Evolutionary conservation across 2,329 filamentous ascomycete species (phyloP).

Genomic region (Didymella pinodella): DNA sequence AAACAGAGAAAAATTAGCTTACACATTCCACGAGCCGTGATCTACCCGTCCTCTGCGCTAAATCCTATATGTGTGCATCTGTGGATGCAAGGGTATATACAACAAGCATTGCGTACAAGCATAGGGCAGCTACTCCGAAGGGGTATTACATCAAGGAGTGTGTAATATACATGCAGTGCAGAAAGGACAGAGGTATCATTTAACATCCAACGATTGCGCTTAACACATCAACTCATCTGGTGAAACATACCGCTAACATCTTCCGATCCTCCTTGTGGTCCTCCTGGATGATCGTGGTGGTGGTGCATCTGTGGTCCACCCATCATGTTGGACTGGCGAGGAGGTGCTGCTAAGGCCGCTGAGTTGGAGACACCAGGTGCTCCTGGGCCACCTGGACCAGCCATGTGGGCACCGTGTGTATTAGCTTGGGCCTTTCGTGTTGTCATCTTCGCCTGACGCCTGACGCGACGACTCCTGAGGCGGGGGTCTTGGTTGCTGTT

Average conservation of each 20-base stretch:
- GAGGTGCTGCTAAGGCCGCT: conserved; percentile 66
- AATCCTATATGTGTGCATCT: conserved; percentile 37
- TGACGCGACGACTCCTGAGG: conserved; percentile 87
- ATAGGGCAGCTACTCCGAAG: conserved; percentile 49
- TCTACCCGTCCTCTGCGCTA: conserved; percentile 30
- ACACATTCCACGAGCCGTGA: conserved; percentile 40
- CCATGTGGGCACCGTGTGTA: conserved; percentile 70
- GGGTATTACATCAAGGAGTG: conserved; percentile 55
- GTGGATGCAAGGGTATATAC: conserved; percentile 29
- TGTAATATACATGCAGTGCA: conserved; percentile 54
- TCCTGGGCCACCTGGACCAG: conserved; percentile 67
- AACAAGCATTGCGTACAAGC: conserved; percentile 36
- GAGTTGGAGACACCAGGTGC: conserved; percentile 71
- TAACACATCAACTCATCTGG: conserved; percentile 77
- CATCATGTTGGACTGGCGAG: conserved; percentile 74
- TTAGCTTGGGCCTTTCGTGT: conserved; percentile 75
- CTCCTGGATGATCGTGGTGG: conserved; percentile 76
- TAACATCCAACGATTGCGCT: conserved; percentile 49
- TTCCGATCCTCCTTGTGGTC: conserved; percentile 71
- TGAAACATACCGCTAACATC: conserved; percentile 98
- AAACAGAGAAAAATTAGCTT: conserved; percentile 55
- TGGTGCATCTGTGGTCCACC: conserved; percentile 71
- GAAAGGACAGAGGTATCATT: conserved; percentile 54
- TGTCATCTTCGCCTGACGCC: conserved; percentile 95
- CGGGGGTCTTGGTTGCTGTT: conserved; percentile 98